Conservation (phyloP, 768 basidiomycete genomes). For the Lanmaoa rubissima region DNA sequence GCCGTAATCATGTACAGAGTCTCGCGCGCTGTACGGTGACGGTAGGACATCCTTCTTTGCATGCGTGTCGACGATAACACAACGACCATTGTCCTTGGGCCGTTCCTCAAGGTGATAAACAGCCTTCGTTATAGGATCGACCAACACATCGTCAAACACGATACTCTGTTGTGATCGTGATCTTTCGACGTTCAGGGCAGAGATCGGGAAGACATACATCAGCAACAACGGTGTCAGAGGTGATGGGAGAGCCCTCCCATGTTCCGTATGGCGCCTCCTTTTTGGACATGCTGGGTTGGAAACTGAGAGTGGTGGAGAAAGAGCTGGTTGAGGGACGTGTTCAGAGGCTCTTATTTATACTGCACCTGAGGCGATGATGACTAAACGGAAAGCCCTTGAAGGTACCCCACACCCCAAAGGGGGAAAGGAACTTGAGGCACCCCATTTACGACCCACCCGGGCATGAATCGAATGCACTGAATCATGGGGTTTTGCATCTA, state of each 20-base stretch:
- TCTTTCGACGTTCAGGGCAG: no score
- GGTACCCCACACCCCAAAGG: background rate
- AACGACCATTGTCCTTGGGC: conserved; percentile 43
- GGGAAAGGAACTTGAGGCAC: no score
- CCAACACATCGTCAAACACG: conserved; percentile 43
- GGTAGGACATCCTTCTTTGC: conserved; percentile 47
- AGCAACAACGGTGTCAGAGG: conserved; percentile 46
- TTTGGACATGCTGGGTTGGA: background rate
- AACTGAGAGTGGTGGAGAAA: background rate
- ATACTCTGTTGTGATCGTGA: conserved; percentile 21
- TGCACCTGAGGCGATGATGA: background rate
- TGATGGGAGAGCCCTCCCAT: conserved; percentile 55
- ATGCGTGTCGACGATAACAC: conserved; percentile 49
- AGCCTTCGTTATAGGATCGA: conserved; percentile 45
- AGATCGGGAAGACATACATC: conserved; percentile 24
- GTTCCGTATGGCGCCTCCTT: conserved; percentile 51
- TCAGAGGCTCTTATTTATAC: background rate
- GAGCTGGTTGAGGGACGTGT: background rate
- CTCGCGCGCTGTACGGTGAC: conserved; percentile 49
- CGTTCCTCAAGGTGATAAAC: conserved; percentile 60
- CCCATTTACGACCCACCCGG: no score
- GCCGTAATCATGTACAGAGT: conserved; percentile 67
- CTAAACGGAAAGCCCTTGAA: background rate
- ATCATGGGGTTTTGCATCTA: no score
- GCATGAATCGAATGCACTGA: no score